Evolutionary conservation across 345 rosid genomes (phyloP).

Genomic region (Garcia nutans): DNA sequence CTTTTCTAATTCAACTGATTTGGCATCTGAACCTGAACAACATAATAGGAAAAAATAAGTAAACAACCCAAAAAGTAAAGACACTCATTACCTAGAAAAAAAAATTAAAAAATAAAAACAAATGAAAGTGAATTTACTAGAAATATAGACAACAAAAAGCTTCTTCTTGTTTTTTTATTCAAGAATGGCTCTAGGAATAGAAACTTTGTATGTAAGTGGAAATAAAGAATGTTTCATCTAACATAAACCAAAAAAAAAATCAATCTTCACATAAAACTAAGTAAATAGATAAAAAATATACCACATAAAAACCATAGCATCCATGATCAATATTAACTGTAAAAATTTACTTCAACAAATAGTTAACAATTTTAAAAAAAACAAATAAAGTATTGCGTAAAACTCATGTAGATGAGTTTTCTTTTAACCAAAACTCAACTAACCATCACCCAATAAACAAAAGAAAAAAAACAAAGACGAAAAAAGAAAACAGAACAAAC

Average conservation of each 20-base stretch:
- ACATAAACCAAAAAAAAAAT: background rate
- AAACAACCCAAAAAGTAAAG: background rate
- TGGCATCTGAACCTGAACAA: conserved; percentile 53
- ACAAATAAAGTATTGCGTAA: too few species aligned
- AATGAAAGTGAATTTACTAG: conserved; percentile 41
- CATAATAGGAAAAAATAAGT: background rate
- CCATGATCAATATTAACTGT: background rate
- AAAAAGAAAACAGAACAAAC: too few species aligned
- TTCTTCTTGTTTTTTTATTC: conserved; percentile 73
- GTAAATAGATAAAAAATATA: background rate
- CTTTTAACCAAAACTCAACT: too few species aligned
- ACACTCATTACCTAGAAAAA: background rate
- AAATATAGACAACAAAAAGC: conserved; percentile 79
- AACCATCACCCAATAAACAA: too few species aligned
- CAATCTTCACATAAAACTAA: background rate
- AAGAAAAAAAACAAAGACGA: too few species aligned
- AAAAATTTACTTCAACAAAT: background rate
- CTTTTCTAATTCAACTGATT: conserved; percentile 51
- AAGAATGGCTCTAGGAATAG: conserved; percentile 65
- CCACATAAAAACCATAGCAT: background rate
- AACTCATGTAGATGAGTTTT: too few species aligned
- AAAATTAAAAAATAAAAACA: too few species aligned
- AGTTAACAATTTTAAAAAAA: too few species aligned
- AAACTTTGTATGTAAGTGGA: conserved; percentile 60
- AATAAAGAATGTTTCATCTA: conserved; percentile 57